phyloP scores from a whole-genome alignment of 2,329 filamentous ascomycete species.

The Samsoniella hepiali region DNA sequence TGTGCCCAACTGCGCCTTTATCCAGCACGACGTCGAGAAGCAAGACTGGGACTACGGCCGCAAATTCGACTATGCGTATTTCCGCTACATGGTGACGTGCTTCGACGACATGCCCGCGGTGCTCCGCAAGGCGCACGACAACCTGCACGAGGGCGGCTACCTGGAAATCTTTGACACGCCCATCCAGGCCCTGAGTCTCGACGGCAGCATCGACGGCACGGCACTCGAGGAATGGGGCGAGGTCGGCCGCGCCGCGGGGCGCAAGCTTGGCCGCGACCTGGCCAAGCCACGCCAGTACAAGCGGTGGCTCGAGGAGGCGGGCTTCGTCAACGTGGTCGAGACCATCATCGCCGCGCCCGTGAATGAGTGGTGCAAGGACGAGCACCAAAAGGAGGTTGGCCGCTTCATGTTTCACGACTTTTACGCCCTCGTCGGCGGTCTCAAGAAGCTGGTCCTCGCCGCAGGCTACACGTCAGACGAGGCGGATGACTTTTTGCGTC shows the following conservation, averaged over 20 bases:
- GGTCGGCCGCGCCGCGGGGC: conserved; percentile 13
- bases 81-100: conserved; percentile 48
- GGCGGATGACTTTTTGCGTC: conserved; percentile 14
- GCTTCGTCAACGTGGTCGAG: conserved; percentile 33
- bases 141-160: conserved; percentile 39
- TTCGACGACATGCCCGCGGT: conserved; percentile 49
- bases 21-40: conserved; percentile 16
- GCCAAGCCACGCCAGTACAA: conserved; percentile 24
- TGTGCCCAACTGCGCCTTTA: conserved; percentile 14
- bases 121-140: conserved; percentile 43
- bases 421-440: conserved; percentile 2
- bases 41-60: conserved; percentile 13
- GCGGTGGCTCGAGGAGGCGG: conserved; percentile 30
- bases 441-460: conserved; percentile 18
- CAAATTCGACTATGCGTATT: conserved; percentile 54
- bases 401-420: conserved; percentile 18
- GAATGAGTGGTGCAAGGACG: conserved; percentile 31
- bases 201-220: conserved; percentile 9
- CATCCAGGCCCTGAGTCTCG: conserved; percentile 23
- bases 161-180: conserved; percentile 38
- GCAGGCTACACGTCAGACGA: conserved; percentile 12
- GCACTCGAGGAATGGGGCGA: conserved; percentile 24
- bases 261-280: conserved; percentile 28
- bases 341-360: conserved; percentile 27
- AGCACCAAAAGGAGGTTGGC: conserved; percentile 16